Evolutionary conservation across 768 basidiomycete genomes (phyloP).

Genomic region (Rhodotorula diobovata): DNA sequence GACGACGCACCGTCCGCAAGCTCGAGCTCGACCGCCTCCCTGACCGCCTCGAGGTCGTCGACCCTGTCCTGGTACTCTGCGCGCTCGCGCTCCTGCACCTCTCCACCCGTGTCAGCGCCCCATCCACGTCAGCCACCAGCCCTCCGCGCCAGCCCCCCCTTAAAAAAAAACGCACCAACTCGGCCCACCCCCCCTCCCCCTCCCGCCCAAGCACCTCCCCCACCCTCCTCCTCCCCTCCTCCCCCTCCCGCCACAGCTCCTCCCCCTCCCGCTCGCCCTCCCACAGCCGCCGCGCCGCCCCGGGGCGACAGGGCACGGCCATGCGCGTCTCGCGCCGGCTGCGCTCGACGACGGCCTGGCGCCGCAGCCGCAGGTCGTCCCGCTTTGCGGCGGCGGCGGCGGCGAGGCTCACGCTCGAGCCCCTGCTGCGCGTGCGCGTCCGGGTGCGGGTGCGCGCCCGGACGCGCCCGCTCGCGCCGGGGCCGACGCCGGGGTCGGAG

Average conservation of each 20-base stretch:
- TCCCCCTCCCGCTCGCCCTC: neutral
- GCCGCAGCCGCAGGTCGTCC: neutral
- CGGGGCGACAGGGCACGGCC: conserved; percentile 9
- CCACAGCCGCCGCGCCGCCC: conserved; percentile 1
- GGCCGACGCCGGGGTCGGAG: conserved; percentile 14
- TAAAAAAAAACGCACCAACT: neutral
- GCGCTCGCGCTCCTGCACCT: conserved; percentile 29
- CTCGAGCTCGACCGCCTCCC: conserved; percentile 27
- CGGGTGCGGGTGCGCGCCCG: neutral
- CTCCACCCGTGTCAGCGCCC: neutral
- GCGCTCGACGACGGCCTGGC: conserved; percentile 14
- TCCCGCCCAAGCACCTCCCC: neutral
- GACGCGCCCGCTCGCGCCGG: neutral
- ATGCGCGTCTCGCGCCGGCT: conserved; percentile 28
- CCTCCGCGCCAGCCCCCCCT: neutral
- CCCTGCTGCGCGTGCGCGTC: too few species aligned
- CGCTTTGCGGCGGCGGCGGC: neutral
- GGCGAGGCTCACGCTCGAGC: too few species aligned
- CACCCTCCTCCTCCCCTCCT: neutral
- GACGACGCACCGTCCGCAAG: conserved; percentile 28
- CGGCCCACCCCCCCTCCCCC: neutral
- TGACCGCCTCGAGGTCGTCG: conserved; percentile 10
- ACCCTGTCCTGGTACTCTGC: conserved; percentile 16
- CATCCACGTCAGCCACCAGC: neutral
- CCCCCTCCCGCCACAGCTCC: neutral